Evolutionary conservation across 2,329 filamentous ascomycete species (phyloP).

Genomic region (Alternaria sp.): DNA sequence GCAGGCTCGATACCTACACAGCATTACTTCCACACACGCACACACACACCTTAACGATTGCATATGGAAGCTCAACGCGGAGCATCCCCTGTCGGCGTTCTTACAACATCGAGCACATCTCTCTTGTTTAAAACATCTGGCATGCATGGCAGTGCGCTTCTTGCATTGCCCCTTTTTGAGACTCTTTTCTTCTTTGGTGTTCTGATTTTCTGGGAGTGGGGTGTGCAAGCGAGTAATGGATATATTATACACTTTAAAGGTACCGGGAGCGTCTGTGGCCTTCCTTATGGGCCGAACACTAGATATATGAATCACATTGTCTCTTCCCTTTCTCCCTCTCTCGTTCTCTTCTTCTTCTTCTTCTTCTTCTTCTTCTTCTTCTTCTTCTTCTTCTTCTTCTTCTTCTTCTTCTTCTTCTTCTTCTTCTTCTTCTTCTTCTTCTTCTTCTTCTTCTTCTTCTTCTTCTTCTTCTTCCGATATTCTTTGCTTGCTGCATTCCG

Average conservation of each 20-base stretch:
- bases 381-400: too few species aligned
- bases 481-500: background rate
- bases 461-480: background rate
- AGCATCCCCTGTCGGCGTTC: constrained; percentile 23
- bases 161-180: constrained; percentile 30
- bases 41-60: constrained; percentile 28
- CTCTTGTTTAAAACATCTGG: constrained; percentile 24
- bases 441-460: too few species aligned
- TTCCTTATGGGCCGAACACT: background rate
- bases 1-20: constrained; percentile 32
- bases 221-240: constrained; percentile 1
- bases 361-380: background rate
- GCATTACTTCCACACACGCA: constrained; percentile 9
- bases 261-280: background rate
- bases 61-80: constrained; percentile 22
- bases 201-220: background rate
- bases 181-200: constrained; percentile 1
- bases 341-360: too few species aligned
- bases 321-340: background rate
- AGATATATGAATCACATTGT: constrained; percentile 4
- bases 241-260: background rate
- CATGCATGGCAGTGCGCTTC: constrained; percentile 41
- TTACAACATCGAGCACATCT: constrained; percentile 10
- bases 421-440: background rate
- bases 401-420: too few species aligned